These are phyloP conservation scores for Starmera caribaea DNA, from an alignment of 805 yeast species.

Conservation along the genomic window DNA sequence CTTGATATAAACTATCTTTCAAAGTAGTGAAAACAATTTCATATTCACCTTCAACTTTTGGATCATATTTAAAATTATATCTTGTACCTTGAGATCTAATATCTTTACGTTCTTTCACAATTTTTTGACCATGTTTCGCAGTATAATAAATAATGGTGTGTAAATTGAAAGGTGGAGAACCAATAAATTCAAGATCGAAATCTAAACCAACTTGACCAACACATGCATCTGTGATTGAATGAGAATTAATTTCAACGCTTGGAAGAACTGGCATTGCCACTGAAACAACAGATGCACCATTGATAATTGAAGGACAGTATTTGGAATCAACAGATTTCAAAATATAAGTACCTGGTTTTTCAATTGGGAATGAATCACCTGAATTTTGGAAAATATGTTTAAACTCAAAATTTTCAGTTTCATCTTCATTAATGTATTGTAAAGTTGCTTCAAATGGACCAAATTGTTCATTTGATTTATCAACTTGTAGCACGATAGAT, in stretches of 20 bases:
- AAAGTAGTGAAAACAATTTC: conserved; percentile 59
- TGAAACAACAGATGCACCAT: conserved; percentile 42
- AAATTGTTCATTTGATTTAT: conserved; percentile 18
- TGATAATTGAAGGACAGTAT: conserved; percentile 57
- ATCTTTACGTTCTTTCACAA: conserved; percentile 26
- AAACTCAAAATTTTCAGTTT: conserved; percentile 11
- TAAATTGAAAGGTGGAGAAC: conserved; percentile 75
- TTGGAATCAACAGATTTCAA: conserved; percentile 45
- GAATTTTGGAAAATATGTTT: conserved; percentile 18
- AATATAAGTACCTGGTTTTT: conserved; percentile 57
- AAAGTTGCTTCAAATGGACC: conserved; percentile 27
- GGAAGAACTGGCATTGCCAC: conserved; percentile 55
- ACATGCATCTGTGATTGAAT: conserved; percentile 71
- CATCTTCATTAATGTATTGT: conserved; percentile 20
- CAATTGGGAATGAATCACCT: conserved; percentile 27
- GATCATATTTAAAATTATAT: conserved; percentile 57
- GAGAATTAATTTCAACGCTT: conserved; percentile 28
- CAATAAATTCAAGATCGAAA: conserved; percentile 58
- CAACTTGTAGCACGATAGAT: conserved; percentile 24
- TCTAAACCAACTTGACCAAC: conserved; percentile 85
- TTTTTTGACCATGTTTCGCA: conserved; percentile 26
- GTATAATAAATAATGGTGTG: conserved; percentile 48
- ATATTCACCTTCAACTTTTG: conserved; percentile 74
- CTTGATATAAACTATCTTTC: conserved; percentile 53
- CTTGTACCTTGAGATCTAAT: conserved; percentile 33